Evolutionary conservation across 2,329 filamentous ascomycete genomes (phyloP).

Genomic region (Trichoderma koningiopsis): DNA sequence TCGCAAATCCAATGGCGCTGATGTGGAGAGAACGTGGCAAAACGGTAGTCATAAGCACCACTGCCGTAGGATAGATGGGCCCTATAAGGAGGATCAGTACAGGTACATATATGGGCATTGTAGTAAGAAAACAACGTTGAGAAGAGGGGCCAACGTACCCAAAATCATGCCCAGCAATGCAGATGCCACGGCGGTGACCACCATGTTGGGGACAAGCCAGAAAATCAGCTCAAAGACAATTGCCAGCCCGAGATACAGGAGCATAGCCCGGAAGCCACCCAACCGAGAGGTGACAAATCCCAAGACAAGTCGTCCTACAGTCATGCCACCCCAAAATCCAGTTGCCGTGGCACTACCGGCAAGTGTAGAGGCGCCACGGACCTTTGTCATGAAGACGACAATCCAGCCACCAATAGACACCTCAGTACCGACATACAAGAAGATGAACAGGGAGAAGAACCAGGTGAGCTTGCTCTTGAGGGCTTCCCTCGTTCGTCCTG

Average conservation of each 20-base stretch:
- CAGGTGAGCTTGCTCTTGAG: constrained; percentile 44
- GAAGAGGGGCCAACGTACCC: neutral
- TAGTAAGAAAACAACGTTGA: neutral
- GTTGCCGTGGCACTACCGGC: constrained; percentile 69
- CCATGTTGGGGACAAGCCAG: constrained; percentile 79
- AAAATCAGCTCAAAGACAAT: constrained; percentile 72
- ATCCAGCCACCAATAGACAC: constrained; percentile 81
- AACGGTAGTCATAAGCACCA: constrained; percentile 73
- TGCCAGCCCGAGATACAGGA: constrained; percentile 64
- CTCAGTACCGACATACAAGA: constrained; percentile 76
- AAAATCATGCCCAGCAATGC: constrained; percentile 52
- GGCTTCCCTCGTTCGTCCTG: constrained; percentile 11
- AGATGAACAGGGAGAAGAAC: constrained; percentile 71
- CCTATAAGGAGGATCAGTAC: constrained; percentile 55
- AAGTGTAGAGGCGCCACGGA: constrained; percentile 68
- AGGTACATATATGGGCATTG: neutral
- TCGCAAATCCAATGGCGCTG: constrained; percentile 77
- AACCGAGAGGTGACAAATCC: constrained; percentile 70
- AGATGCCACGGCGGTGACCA: constrained; percentile 72
- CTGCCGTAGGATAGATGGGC: constrained; percentile 73
- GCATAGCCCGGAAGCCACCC: constrained; percentile 67
- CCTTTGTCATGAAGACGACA: constrained; percentile 78
- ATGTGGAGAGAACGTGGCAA: constrained; percentile 75
- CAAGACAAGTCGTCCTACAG: constrained; percentile 68
- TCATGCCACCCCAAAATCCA: constrained; percentile 81